A percentile compares a stretch with the other conserved stretches of the same genome.
Evolutionary conservation across 78 protist species (phyloP).

Genomic region (Pelomyxa schiedti): DNA sequence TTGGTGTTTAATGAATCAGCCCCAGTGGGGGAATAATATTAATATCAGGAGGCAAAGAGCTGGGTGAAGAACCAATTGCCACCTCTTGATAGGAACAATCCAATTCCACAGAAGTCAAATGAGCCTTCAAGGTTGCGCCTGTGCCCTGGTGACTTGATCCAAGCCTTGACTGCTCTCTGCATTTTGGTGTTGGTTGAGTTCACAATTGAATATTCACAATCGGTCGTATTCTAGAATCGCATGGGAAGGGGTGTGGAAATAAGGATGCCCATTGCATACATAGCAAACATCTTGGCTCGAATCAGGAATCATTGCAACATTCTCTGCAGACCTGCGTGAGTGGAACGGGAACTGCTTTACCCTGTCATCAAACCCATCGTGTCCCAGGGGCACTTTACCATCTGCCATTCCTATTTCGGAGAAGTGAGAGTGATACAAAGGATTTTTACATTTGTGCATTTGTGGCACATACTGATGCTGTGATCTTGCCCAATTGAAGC

Average conservation of each 20-base stretch:
- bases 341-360: conserved; percentile 8
- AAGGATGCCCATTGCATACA: too few species aligned
- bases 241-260: too few species aligned
- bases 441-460: not conserved
- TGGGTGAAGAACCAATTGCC: conserved; percentile 36
- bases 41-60: conserved; percentile 30
- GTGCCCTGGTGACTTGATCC: conserved; percentile 45
- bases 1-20: too few species aligned
- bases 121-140: conserved; percentile 16
- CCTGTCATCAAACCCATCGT: conserved; percentile 34
- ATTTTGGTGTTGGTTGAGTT: too few species aligned
- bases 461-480: conserved; percentile 8
- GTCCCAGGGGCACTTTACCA: conserved; percentile 24
- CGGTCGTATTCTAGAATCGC: too few species aligned
- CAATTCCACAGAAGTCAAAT: conserved; percentile 18
- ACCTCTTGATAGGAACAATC: conserved; percentile 6
- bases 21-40: too few species aligned
- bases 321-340: conserved; percentile 17
- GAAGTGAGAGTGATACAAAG: not conserved
- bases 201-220: too few species aligned
- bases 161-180: conserved; percentile 27
- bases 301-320: conserved; percentile 24
- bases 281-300: conserved; percentile 2
- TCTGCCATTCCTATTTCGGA: conserved; percentile 30
- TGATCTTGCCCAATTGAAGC: conserved; percentile 21